Evolutionary conservation across 495 filamentous ascomycete genomes (phyloP).

Genomic region (Aspergillus ostianus): DNA sequence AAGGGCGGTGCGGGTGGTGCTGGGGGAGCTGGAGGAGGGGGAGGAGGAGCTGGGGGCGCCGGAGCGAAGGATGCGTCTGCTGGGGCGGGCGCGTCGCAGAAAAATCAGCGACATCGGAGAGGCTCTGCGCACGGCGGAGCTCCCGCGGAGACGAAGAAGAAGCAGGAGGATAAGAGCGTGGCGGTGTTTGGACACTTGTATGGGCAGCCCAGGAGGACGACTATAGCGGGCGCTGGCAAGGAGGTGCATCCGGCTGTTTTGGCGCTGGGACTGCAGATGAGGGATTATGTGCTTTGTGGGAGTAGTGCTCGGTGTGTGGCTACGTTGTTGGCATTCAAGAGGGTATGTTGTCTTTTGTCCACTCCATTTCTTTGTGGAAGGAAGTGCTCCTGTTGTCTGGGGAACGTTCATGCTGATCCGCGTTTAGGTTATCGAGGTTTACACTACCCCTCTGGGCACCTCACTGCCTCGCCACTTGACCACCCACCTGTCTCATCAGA

Average conservation of each 20-base stretch:
- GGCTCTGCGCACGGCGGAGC: conserved; percentile 44
- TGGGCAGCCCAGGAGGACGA: conserved; percentile 67
- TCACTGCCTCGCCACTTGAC: conserved; percentile 88
- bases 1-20: conserved; percentile 35
- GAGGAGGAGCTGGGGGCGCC: conserved; percentile 10
- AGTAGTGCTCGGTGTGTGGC: conserved; percentile 86
- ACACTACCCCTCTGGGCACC: conserved; percentile 79
- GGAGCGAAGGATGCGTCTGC: conserved; percentile 31
- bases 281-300: conserved; percentile 83
- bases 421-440: conserved; percentile 79
- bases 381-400: neutral
- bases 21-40: conserved; percentile 5
- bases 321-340: conserved; percentile 84
- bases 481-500: conserved; percentile 90
- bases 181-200: conserved; percentile 85
- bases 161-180: conserved; percentile 67
- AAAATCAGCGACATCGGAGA: conserved; percentile 38
- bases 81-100: conserved; percentile 22
- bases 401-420: conserved; percentile 11
- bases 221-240: conserved; percentile 72
- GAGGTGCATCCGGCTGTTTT: conserved; percentile 89
- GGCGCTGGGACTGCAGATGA: conserved; percentile 84
- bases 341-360: conserved; percentile 51
- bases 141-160: conserved; percentile 39
- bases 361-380: neutral